Percentiles rank a stretch among this genome's conserved stretches.
Conservation (phyloP, 2,329 filamentous ascomycete genomes). For the Triangularia setosa region DNA sequence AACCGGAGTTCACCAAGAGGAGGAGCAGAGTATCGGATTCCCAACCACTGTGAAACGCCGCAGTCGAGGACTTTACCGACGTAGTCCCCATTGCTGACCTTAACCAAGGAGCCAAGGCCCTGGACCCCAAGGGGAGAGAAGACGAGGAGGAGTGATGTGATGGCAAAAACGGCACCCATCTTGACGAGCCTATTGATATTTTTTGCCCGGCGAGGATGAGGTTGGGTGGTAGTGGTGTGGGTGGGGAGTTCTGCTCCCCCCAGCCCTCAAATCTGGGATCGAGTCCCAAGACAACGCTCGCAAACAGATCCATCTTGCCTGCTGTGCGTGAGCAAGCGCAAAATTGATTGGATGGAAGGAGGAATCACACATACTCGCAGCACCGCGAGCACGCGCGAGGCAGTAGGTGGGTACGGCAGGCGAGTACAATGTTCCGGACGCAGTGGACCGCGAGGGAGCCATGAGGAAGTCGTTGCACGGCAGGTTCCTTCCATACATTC, state of each 20-base stretch:
- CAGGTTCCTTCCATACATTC: neutral
- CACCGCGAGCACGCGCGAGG: neutral
- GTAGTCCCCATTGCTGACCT: constrained; percentile 66
- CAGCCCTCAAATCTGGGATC: neutral
- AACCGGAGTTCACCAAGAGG: constrained; percentile 65
- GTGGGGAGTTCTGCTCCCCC: neutral
- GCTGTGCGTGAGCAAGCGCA: neutral
- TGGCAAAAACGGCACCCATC: neutral
- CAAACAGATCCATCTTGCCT: neutral
- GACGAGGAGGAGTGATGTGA: neutral
- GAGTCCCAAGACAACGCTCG: neutral
- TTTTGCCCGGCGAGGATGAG: neutral
- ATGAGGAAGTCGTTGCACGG: neutral
- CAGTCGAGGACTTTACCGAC: constrained; percentile 50
- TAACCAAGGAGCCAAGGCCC: constrained; percentile 18
- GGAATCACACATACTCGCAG: neutral
- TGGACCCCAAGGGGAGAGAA: neutral
- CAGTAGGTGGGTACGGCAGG: neutral
- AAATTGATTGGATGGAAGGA: neutral
- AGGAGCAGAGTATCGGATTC: constrained; percentile 69
- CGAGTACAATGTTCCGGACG: neutral
- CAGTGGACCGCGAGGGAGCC: neutral
- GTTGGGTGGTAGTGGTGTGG: neutral
- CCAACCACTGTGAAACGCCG: constrained; percentile 68
- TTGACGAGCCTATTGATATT: neutral